Evolutionary conservation across 306 rosid genomes (phyloP).

Genomic region (Cucurbita pepo): DNA sequence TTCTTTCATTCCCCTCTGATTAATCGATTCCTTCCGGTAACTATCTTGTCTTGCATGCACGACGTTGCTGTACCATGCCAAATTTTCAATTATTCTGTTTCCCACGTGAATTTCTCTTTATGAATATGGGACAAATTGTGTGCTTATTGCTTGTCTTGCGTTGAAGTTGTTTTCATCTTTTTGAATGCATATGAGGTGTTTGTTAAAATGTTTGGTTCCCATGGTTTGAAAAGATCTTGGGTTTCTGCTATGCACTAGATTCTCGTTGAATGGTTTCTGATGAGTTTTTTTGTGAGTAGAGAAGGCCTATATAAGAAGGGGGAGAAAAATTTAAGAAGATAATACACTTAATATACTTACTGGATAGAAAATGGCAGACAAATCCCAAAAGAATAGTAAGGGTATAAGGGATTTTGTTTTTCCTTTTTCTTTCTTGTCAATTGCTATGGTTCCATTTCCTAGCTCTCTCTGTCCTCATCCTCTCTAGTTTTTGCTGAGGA

Average conservation of each 20-base stretch:
- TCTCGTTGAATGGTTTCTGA: background rate
- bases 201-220: background rate
- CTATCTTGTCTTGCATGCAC: background rate
- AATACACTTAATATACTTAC: slow-evolving; percentile 42
- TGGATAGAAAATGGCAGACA: slow-evolving; percentile 18
- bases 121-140: background rate
- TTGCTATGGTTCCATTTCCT: slow-evolving; percentile 3
- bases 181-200: background rate
- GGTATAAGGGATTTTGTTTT: slow-evolving; percentile 34
- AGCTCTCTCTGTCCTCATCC: slow-evolving; percentile 44
- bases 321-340: slow-evolving; percentile 9
- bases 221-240: background rate
- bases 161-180: background rate
- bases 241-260: background rate
- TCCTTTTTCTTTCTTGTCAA: slow-evolving; percentile 2
- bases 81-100: background rate
- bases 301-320: slow-evolving; percentile 18
- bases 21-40: background rate
- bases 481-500: slow-evolving; percentile 59
- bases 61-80: background rate
- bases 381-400: slow-evolving; percentile 23
- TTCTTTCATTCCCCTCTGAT: background rate
- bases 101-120: slow-evolving; percentile 5
- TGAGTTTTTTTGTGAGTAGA: slow-evolving; percentile 2
- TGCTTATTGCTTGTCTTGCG: background rate